Conservation (phyloP, 345 rosid species). For the Eucalyptus decipiens region DNA sequence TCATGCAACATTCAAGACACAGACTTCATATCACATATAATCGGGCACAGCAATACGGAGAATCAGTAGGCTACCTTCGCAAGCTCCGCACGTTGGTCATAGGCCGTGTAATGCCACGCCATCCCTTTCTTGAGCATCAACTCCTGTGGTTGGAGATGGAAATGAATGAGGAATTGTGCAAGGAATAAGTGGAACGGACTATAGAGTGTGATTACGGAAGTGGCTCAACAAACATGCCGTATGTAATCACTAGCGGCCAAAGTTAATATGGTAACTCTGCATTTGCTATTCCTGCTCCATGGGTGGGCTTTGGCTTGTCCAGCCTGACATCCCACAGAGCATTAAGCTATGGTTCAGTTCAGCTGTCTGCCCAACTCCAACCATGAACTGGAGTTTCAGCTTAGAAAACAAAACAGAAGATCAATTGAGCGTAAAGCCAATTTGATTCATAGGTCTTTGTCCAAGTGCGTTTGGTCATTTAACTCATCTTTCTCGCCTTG, state of each 20-base stretch:
- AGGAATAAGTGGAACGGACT: neutral
- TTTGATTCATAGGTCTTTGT: neutral
- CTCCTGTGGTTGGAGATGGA: conserved; percentile 26
- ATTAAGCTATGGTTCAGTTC: neutral
- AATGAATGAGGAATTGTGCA: neutral
- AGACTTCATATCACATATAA: neutral
- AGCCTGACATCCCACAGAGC: neutral
- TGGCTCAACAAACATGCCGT: neutral
- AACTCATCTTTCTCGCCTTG: neutral
- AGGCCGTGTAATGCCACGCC: conserved; percentile 79
- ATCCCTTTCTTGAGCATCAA: conserved; percentile 69
- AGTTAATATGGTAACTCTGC: neutral
- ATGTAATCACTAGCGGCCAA: neutral
- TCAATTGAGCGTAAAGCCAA: neutral
- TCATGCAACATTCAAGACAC: neutral
- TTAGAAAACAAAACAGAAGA: neutral
- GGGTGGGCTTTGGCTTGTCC: neutral
- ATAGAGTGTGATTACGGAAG: neutral
- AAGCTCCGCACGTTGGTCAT: conserved; percentile 46
- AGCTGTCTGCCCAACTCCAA: neutral
- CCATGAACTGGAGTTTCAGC: neutral
- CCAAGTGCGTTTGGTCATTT: neutral
- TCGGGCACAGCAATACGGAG: neutral
- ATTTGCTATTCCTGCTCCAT: neutral
- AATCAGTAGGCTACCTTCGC: conserved; percentile 23